phyloP scores from a whole-genome alignment of 768 basidiomycete genomes.

The Lepiota venenata region DNA sequence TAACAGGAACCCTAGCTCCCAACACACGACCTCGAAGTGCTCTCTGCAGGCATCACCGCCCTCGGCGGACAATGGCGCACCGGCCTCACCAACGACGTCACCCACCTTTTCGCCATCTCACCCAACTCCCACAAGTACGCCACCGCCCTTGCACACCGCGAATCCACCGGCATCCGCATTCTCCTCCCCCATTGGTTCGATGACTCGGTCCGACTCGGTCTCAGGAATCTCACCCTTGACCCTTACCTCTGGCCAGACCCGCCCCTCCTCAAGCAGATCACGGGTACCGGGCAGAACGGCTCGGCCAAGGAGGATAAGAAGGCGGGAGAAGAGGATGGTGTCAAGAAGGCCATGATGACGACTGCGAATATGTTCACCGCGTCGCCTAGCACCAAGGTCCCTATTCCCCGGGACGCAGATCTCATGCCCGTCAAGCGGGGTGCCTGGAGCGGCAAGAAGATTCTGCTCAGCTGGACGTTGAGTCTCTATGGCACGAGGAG shows the following conservation, averaged over 20 bases:
- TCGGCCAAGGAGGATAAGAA: slow-evolving; percentile 18
- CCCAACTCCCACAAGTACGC: slow-evolving; percentile 49
- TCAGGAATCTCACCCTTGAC: slow-evolving; percentile 43
- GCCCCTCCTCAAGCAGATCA: slow-evolving; percentile 31
- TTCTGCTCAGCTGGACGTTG: slow-evolving; percentile 62
- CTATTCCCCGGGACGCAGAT: not conserved
- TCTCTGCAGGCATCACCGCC: slow-evolving; percentile 67
- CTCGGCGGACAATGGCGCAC: slow-evolving; percentile 82
- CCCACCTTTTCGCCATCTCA: slow-evolving; percentile 74
- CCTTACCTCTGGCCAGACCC: slow-evolving; percentile 79
- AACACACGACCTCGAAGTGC: slow-evolving; percentile 62
- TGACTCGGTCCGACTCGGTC: slow-evolving; percentile 61
- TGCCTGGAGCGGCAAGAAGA: slow-evolving; percentile 56
- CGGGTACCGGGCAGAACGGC: slow-evolving; percentile 14
- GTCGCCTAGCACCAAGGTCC: slow-evolving; percentile 9
- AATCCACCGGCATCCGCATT: slow-evolving; percentile 57
- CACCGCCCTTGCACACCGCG: slow-evolving; percentile 54
- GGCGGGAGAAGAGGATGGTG: slow-evolving; percentile 22
- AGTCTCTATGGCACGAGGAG: slow-evolving; percentile 47
- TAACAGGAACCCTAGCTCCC: slow-evolving; percentile 41
- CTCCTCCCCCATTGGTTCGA: slow-evolving; percentile 95
- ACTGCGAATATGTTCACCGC: slow-evolving; percentile 28
- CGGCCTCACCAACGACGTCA: slow-evolving; percentile 79
- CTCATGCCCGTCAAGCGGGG: slow-evolving; percentile 1
- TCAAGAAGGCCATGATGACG: slow-evolving; percentile 18